Evolutionary conservation across 2,329 filamentous ascomycete species (phyloP), one percentile per base, ranked within the genome.

Genomic region (Blumeria graminis): DNA sequence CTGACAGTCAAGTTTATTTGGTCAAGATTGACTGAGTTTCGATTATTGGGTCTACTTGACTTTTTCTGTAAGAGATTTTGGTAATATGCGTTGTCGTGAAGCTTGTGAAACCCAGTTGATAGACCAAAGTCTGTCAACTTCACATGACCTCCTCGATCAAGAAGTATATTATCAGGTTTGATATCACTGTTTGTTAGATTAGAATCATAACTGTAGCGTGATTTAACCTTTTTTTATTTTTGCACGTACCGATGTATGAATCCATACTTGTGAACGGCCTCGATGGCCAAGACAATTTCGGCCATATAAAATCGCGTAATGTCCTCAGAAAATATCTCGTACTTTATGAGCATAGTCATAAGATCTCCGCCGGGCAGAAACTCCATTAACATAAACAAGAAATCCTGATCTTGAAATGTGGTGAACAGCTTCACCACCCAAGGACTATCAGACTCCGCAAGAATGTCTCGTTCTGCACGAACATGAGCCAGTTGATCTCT

Each of bases 311-410:
- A 98, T 16, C 92, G 81, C 34, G 92, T 98, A 62, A 98, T 96
- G 63, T 98, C 92, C 69, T 96, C 90, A 0, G 88, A 94, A 69
- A 98, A 98, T 68, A 98, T 95, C 69, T 98, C 92, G 67, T 98
- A 98, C 76, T 96, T 98, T 74, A 98, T 98, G 63, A 98, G 76
- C 92, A 98, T 98, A 3, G 92, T 98, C 92, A 98, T 98, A 68
- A 98, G 71, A 72, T 98, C 92, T 69, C 92, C 92, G 69, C 92
- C 92, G 7, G 92, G 92, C 69, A 98, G 77, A 71, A 96, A 98
- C 71, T 98, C 92, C 92, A 98, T 98, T 59, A 98, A 76, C 82
- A 98, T 92, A 74, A 98, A 98, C 38, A 98, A 74, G 72, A 95
- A 98, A 62, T 92, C 90, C 50, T 78, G 77, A 68, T 98, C 92